Percentiles rank a stretch among this genome's conserved stretches.
These are phyloP conservation scores for Fragaria ananassa DNA, from an alignment of 306 rosid genomes.

Conservation along the genomic window DNA sequence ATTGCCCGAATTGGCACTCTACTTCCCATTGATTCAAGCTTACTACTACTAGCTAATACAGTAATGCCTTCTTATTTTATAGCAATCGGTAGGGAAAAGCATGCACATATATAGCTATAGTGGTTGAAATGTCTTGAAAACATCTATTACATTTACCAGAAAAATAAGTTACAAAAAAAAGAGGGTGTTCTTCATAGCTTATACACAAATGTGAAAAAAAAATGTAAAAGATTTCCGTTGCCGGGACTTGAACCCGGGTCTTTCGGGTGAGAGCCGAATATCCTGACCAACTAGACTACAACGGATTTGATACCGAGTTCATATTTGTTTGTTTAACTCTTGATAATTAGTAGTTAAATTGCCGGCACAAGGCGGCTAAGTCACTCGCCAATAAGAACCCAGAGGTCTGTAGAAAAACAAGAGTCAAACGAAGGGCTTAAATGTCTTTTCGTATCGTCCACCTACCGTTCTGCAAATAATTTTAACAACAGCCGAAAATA, in stretches of 20 bases:
- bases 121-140: neutral
- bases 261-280: conserved; percentile 11
- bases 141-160: neutral
- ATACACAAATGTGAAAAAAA: neutral
- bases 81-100: neutral
- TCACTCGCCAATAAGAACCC: conserved; percentile 11
- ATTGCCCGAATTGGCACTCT: neutral
- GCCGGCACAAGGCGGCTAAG: neutral
- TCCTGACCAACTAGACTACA: conserved; percentile 12
- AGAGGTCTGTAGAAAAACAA: neutral
- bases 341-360: neutral
- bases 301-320: neutral
- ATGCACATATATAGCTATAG: neutral
- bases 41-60: conserved; percentile 4
- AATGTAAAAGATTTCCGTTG: neutral
- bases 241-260: conserved; percentile 8
- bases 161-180: neutral
- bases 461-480: neutral
- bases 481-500: neutral
- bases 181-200: neutral
- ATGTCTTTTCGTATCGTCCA: neutral
- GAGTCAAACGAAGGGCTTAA: conserved; percentile 23
- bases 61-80: neutral
- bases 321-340: too few relatives aligned
- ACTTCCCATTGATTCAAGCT: conserved; percentile 14